These are phyloP conservation scores for Naegleria lovaniensis DNA, from an alignment of 208 protist genomes.

Conservation along the genomic window DNA sequence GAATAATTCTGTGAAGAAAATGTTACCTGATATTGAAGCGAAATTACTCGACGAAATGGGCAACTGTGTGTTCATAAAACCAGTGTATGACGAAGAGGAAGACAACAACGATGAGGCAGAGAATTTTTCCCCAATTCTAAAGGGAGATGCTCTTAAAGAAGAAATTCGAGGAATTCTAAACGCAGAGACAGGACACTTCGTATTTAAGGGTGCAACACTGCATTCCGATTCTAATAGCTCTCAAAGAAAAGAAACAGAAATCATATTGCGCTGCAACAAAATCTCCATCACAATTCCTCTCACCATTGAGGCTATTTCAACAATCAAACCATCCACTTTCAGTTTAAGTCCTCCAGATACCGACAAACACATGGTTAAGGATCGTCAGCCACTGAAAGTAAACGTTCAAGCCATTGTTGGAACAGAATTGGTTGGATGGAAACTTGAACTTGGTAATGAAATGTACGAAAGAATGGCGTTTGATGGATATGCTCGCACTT, in stretches of 20 bases:
- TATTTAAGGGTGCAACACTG: not conserved
- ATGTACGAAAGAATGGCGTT: not conserved
- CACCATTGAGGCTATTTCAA: not conserved
- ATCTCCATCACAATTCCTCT: not conserved
- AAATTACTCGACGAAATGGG: not conserved
- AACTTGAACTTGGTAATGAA: not conserved
- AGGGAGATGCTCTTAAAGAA: not conserved
- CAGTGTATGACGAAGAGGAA: not conserved
- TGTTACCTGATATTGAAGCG: not conserved
- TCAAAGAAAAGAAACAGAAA: not conserved
- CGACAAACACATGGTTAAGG: not conserved
- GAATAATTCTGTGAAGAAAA: not conserved
- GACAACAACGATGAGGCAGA: too few relatives aligned
- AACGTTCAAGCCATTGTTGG: not conserved
- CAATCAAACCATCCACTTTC: not conserved
- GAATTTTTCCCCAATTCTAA: not conserved
- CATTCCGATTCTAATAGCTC: not conserved
- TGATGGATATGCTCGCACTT: not conserved
- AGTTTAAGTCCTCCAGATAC: not conserved
- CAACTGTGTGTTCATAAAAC: not conserved
- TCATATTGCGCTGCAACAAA: not conserved
- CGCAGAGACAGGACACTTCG: not conserved
- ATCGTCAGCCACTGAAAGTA: not conserved
- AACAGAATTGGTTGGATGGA: not conserved
- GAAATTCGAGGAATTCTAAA: not conserved